Evolutionary conservation across 2,329 filamentous ascomycete genomes (phyloP), one percentile per base, ranked within the genome.

Genomic region (Basipetospora sp.): DNA sequence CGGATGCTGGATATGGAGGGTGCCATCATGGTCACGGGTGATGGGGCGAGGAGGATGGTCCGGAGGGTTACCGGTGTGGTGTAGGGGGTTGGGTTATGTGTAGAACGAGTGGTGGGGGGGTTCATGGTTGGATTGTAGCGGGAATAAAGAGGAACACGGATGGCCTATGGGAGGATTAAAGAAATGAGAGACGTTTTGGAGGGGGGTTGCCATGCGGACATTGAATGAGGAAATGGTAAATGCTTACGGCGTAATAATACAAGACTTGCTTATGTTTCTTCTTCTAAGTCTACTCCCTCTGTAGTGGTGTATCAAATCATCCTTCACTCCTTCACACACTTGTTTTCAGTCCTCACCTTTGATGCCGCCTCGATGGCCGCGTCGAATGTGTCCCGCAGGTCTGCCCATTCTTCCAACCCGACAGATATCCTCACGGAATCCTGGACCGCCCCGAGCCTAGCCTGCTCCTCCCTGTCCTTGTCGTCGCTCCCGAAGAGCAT

Each of bases 1-100:
- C 68, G 80, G 45, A 65, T 69, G 9, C 62, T 96, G 42, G 88
- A 98, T 65, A 74, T 80, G 45, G 90, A 96, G 60, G 90, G 87
- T 1, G 63, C 73, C 22, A 68, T 94, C 41, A 81, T 81, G 58
- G 66, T 96, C 14, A 67, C 70, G 25, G 90, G 90, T 1, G 88
- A 96, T 49, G 90, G 90, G 4, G 71, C 80, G 14, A 76, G 88
- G 58, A 83, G 78, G 61, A 83, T 63, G 45, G 77, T 98, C 36
- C 74, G 88, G 51, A 74, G 86, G 49, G 73, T 93, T 31, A 82
- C 68, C 31, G 63, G 60, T 22, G 53, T 65, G 33, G 59, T 60
- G 6, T 56, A 39, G 42, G 25, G n/a, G 16, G n/a, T n/a, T n/a
- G n/a, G n/a, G n/a, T n/a, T n/a, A n/a, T n/a, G n/a, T n/a, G n/a